Base-by-base conservation (phyloP, 768 basidiomycete species). In the Mycena crocata region DNA sequence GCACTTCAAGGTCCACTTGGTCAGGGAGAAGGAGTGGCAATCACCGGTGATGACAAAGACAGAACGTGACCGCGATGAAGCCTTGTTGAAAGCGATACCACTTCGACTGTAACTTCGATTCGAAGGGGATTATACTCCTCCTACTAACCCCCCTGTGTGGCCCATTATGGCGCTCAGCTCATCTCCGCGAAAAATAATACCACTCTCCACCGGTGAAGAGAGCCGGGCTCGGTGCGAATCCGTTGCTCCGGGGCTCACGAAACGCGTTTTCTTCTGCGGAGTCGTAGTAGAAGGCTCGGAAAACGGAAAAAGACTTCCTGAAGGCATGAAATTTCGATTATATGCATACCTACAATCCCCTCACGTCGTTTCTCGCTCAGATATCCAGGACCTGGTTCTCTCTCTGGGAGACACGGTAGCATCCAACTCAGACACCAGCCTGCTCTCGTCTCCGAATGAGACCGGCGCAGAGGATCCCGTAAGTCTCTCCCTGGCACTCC, bases 231-330 rank as follows among this genome's bases (percentile, higher is more conserved):
- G 84, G 48, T 81, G 79, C 32, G 79, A 76, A 35, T 78, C 85
- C 44, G 77, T 78, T 21, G 73, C 80, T 34, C 73, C 81, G 34
- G 77, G 80, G 55, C 71, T 88, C 68, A 96, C 92, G 8, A 90
- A 86, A 76, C 91, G 95, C 75, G 93, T 91, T 28, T 97, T 96
- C 78, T 92, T 92, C 75, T 94, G 93, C 74, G 93, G 93, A 46
- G 93, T 97, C 23, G 93, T 97, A 17, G 90, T 97, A 32, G 95
- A 98, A 80, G 90, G 89, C 56, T 89, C 91, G 40, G 91, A 91
- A 68, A 85, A 87, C 69, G 92, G 91, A 8, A 86, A 83, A 71
- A 84, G 88, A 63, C 84, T 93, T 54, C 85, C 89, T 40, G 88
- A 90, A 78, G 92, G 93, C 90, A 60, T 40, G 76, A 73, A 77